Evolutionary conservation across 495 filamentous ascomycete species (phyloP).

Genomic region (Xanthoparmelia taractica): DNA sequence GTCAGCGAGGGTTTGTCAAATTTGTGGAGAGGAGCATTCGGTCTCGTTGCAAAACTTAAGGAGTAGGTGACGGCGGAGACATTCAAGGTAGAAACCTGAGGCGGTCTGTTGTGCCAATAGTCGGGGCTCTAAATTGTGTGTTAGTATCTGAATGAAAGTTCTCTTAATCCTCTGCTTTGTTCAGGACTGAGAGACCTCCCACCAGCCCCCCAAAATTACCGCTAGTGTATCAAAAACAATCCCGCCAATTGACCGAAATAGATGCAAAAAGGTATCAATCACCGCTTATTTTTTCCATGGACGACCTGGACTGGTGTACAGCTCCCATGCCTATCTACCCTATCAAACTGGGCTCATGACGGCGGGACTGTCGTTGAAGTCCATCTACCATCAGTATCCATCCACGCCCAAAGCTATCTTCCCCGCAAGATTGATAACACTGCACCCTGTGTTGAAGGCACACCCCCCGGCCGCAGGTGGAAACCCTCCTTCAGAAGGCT

Average conservation of each 20-base stretch:
- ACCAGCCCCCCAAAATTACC: constrained; percentile 6
- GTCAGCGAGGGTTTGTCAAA: neutral
- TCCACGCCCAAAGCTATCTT: neutral
- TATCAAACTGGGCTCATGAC: constrained; percentile 5
- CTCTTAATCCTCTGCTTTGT: constrained; percentile 10
- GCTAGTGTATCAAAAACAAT: constrained; percentile 9
- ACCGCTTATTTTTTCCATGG: constrained; percentile 1
- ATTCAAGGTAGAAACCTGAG: neutral
- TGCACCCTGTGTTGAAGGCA: constrained; percentile 1
- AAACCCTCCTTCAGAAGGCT: constrained; percentile 1
- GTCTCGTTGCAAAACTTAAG: neutral
- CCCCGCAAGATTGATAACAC: constrained; percentile 1
- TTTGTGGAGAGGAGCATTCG: neutral
- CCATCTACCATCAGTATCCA: constrained; percentile 1
- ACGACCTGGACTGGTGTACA: constrained; percentile 2
- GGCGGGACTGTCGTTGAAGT: constrained; percentile 16
- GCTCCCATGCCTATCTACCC: neutral
- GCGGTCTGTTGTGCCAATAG: neutral
- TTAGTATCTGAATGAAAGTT: neutral
- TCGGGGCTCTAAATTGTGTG: neutral
- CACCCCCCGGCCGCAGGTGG: neutral
- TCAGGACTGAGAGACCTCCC: constrained; percentile 7
- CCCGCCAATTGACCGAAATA: constrained; percentile 3
- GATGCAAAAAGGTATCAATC: constrained; percentile 1
- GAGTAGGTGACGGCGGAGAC: neutral